These are phyloP conservation scores for Erysiphe pulchra DNA, from an alignment of 2,329 filamentous ascomycete species.

Conservation along the genomic window DNA sequence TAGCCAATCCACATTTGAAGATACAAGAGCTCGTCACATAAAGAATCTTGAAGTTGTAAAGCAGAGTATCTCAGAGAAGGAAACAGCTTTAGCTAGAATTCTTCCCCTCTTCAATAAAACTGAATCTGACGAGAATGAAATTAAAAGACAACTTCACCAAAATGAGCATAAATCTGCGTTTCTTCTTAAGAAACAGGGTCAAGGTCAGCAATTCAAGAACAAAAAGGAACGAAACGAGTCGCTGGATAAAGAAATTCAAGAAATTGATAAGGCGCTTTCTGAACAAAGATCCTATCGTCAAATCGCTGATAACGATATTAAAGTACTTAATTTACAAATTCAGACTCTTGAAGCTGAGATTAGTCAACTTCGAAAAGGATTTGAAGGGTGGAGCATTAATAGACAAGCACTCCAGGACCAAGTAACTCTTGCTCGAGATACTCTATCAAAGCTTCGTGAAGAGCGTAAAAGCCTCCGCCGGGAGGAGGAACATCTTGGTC, in stretches of 20 bases:
- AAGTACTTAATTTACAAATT: conserved; percentile 45
- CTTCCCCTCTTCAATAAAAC: conserved; percentile 50
- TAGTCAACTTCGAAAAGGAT: conserved; percentile 37
- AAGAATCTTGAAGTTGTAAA: conserved; percentile 47
- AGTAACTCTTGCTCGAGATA: conserved; percentile 52
- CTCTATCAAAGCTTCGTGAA: conserved; percentile 54
- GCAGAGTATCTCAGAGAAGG: conserved; percentile 46
- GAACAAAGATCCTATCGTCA: conserved; percentile 64
- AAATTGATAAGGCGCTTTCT: conserved; percentile 50
- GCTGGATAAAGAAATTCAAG: conserved; percentile 55
- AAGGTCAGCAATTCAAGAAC: conserved; percentile 64
- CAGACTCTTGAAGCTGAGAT: conserved; percentile 47
- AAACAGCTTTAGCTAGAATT: conserved; percentile 50
- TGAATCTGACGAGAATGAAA: conserved; percentile 44
- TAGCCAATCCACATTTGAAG: conserved; percentile 53
- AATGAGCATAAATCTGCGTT: conserved; percentile 52
- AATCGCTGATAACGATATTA: conserved; percentile 64
- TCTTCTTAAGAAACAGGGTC: conserved; percentile 76
- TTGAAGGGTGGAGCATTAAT: conserved; percentile 57
- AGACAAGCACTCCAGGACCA: conserved; percentile 48
- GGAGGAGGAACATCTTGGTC: conserved; percentile 68
- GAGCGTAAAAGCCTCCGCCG: conserved; percentile 70
- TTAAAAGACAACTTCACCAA: conserved; percentile 47
- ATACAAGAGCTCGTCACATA: conserved; percentile 44
- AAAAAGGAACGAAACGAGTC: conserved; percentile 73